These are phyloP conservation scores for Penicillium sp. DNA, from an alignment of 2,329 filamentous ascomycete species.

Conservation along the genomic window DNA sequence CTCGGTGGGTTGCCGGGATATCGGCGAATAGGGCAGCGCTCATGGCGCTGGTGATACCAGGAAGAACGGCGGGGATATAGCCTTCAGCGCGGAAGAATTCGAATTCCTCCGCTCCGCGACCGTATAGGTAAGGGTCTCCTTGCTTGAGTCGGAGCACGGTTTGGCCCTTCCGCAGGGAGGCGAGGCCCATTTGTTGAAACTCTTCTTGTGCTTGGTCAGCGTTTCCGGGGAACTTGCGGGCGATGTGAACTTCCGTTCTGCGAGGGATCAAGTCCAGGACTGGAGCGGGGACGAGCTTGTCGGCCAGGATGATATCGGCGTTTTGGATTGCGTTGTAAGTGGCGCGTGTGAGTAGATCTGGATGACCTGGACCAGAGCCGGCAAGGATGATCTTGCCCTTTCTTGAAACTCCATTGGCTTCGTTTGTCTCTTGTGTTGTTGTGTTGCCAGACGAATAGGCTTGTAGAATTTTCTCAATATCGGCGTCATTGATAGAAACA, in stretches of 20 bases:
- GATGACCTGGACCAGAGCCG: conserved; percentile 89
- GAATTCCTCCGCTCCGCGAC: conserved; percentile 89
- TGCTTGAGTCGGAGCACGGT: conserved; percentile 90
- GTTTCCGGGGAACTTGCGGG: conserved; percentile 96
- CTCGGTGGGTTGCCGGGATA: conserved; percentile 85
- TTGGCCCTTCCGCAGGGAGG: conserved; percentile 67
- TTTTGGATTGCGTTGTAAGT: conserved; percentile 50
- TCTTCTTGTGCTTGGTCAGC: conserved; percentile 92
- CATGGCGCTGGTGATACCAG: conserved; percentile 86
- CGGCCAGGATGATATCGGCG: conserved; percentile 52
- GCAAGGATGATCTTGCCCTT: conserved; percentile 79
- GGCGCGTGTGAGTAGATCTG: conserved; percentile 78
- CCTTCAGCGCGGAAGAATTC: conserved; percentile 76
- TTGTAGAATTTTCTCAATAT: conserved; percentile 73
- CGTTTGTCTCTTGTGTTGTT: conserved; percentile 14
- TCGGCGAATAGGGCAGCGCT: conserved; percentile 84
- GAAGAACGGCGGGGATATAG: conserved; percentile 71
- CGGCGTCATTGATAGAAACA: conserved; percentile 74
- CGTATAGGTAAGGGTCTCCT: conserved; percentile 95
- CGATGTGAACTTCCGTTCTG: conserved; percentile 84
- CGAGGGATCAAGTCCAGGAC: conserved; percentile 89
- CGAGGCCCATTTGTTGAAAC: conserved; percentile 74
- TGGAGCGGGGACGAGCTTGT: conserved; percentile 65
- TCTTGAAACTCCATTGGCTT: conserved; percentile 22
- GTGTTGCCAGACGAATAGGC: conserved; percentile 57